Conservation (phyloP, 768 basidiomycete species). For the Tricholoma hemisulphureum region DNA sequence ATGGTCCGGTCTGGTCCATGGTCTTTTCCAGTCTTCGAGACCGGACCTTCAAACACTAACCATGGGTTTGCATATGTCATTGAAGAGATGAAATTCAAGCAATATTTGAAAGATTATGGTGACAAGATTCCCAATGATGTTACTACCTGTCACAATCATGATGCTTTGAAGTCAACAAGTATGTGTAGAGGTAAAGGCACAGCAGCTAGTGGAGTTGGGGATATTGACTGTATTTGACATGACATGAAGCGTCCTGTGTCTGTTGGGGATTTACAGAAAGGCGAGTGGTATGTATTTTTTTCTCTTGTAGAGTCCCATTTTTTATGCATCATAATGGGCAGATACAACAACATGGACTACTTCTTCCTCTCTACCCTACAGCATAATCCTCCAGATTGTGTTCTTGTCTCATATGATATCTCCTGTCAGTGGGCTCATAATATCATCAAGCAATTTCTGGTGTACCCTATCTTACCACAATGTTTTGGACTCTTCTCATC, state of each 20-base stretch:
- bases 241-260: no score
- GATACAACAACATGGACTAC: conserved; percentile 24
- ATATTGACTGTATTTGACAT: conserved; percentile 16
- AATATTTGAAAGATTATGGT: background rate
- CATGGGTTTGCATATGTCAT: conserved; percentile 11
- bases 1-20: no score
- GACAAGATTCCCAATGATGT: background rate
- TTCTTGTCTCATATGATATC: conserved; percentile 28
- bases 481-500: background rate
- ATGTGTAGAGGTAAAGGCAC: conserved; percentile 9
- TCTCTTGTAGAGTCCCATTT: background rate
- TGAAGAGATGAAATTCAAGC: conserved; percentile 8
- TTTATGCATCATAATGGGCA: background rate
- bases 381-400: background rate
- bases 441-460: conserved; percentile 10
- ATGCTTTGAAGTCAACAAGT: conserved; percentile 8
- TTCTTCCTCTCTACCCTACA: conserved; percentile 20
- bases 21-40: no score
- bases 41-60: no score
- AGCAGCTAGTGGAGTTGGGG: conserved; percentile 18
- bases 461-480: background rate
- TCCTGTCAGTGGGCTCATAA: conserved; percentile 28
- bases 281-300: background rate
- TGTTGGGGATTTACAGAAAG: no score
- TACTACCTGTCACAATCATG: conserved; percentile 19